These are phyloP conservation scores for Aspergillus diversus DNA, from an alignment of 495 filamentous ascomycete species.

Conservation along the genomic window DNA sequence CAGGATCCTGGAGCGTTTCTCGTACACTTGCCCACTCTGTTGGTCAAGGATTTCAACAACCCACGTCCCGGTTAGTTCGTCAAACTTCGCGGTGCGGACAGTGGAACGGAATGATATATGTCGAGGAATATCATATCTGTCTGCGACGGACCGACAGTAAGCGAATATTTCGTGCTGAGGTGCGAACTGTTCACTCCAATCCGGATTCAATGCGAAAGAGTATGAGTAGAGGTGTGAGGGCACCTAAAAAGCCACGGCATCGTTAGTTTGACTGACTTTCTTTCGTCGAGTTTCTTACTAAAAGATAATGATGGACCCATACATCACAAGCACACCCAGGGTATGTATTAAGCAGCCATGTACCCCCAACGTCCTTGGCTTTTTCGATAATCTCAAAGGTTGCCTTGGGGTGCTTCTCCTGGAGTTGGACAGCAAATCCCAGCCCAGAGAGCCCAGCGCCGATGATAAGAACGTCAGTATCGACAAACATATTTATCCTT, in stretches of 20 bases:
- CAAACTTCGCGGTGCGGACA: slow-evolving; percentile 40
- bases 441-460: slow-evolving; percentile 65
- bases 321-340: slow-evolving; percentile 34
- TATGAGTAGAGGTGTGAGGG: slow-evolving; percentile 52
- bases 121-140: slow-evolving; percentile 44
- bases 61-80: slow-evolving; percentile 47
- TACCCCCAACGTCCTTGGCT: slow-evolving; percentile 25
- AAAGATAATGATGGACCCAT: slow-evolving; percentile 6
- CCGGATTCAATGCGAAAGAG: slow-evolving; percentile 51
- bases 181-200: slow-evolving; percentile 48
- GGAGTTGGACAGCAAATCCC: slow-evolving; percentile 58
- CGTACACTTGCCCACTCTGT: slow-evolving; percentile 27
- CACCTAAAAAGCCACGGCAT: slow-evolving; percentile 8
- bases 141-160: slow-evolving; percentile 48
- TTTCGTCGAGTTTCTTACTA: background rate
- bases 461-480: slow-evolving; percentile 39
- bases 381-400: slow-evolving; percentile 32
- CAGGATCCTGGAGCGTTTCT: slow-evolving; percentile 46
- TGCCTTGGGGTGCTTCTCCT: slow-evolving; percentile 50
- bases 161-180: slow-evolving; percentile 45
- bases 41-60: slow-evolving; percentile 42
- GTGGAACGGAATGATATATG: slow-evolving; percentile 46
- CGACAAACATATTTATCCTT: slow-evolving; percentile 2
- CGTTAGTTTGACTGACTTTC: background rate
- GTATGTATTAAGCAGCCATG: slow-evolving; percentile 34